Base-by-base conservation (phyloP, 2,329 filamentous ascomycete genomes). In the Tolypocladium cylindrosporum region DNA sequence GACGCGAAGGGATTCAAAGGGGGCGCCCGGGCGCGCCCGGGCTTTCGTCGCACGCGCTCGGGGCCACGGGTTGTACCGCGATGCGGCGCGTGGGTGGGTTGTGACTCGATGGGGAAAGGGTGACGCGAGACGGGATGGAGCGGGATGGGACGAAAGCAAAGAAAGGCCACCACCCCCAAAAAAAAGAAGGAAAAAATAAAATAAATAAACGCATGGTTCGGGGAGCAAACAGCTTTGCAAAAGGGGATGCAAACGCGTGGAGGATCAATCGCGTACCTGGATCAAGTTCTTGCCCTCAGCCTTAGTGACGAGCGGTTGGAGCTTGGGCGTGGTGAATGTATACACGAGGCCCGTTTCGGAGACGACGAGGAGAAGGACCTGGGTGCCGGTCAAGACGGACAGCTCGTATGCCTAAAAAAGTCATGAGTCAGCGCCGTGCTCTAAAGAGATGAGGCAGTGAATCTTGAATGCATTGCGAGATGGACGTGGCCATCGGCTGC, bases 261-360 rank as follows among this genome's bases (percentile, higher is more conserved):
- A 36, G 50, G 39, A 34, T 31, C 27, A 51, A 42, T 58, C 54
- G 51, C 85, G 64, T 84, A 97, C 94, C 86, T 99, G 94, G 66
- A 99, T 97, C 64, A 99, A 80, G 74, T 99, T 99, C 84, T 99
- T 99, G 78, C 94, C 94, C 77, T 97, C 94, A 21, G 94, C 89
- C 80, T 97, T 97, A 62, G 94, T 99, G 66, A 97, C 94, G 57
- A 99, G 85, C 62, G 94, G 94, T 77, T 97, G 94, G 58, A 99
- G 86, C 80, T 99, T 99, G 24, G 94, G 94, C 19, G 94, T 99
- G 52, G 93, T 97, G 74, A 97, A 97, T 60, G 93, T 97, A 77
- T 97, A 97, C 68, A 97, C 93, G 40, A 97, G 85, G 64, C 93
- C 93, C 31, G 93, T 97, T 79, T 97, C 93, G 51, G 93, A 97